phyloP scores from a whole-genome alignment of 768 basidiomycete species.

The Serendipita vermifera region DNA sequence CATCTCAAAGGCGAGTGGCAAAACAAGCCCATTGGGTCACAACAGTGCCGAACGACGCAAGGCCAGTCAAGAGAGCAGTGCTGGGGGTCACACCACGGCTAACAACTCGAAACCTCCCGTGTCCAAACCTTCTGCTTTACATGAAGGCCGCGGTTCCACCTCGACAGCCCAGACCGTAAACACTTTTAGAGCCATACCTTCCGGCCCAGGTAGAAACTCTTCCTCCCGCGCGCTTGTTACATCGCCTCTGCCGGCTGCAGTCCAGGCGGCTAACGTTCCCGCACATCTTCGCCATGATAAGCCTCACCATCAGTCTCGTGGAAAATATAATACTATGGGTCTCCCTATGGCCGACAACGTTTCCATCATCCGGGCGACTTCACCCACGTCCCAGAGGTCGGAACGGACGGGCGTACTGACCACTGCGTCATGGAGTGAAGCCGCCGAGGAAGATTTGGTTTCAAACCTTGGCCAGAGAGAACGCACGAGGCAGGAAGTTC shows the following conservation, averaged over 20 bases:
- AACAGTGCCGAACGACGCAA: too few species aligned
- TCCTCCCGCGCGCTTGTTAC: constrained; percentile 3
- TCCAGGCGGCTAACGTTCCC: background rate
- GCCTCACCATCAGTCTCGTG: background rate
- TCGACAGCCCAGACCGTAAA: constrained; percentile 3
- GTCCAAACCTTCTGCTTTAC: background rate
- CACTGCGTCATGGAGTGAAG: constrained; percentile 82
- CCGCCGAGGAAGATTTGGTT: constrained; percentile 87
- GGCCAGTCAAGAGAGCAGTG: too few species aligned
- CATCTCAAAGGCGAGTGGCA: background rate
- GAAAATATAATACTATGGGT: constrained; percentile 2
- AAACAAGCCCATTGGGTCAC: background rate
- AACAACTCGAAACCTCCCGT: background rate
- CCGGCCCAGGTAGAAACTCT: background rate
- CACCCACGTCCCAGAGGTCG: background rate
- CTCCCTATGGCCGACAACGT: constrained; percentile 9
- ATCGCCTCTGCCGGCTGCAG: background rate
- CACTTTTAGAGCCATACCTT: background rate
- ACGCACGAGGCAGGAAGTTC: constrained; percentile 87
- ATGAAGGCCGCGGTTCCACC: constrained; percentile 6
- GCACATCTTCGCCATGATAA: background rate
- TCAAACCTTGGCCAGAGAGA: constrained; percentile 87
- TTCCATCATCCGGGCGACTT: background rate
- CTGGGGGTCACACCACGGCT: too few species aligned
- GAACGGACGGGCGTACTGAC: constrained; percentile 28